Evolutionary conservation across 768 basidiomycete species (phyloP).

Genomic region (Podaxis mareebaensis): DNA sequence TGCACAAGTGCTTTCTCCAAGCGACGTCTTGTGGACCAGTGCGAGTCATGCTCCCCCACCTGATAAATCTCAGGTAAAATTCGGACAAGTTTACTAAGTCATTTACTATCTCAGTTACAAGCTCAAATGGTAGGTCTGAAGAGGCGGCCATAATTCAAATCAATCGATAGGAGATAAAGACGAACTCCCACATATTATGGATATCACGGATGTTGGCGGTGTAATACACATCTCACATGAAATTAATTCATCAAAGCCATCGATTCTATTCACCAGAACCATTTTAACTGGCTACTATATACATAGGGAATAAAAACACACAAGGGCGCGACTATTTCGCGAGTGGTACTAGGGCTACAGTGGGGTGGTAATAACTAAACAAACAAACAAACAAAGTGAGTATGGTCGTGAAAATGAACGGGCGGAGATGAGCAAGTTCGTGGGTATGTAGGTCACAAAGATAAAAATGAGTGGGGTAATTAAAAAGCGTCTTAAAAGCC

Average conservation of each 20-base stretch:
- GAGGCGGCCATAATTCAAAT: not conserved
- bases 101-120: not conserved
- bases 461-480: not conserved
- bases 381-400: not conserved
- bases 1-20: not conserved
- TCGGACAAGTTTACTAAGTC: not conserved
- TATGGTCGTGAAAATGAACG: not conserved
- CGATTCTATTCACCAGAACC: slow-evolving; percentile 10
- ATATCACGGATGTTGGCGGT: too few species aligned
- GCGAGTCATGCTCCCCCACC: not conserved
- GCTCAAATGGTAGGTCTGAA: not conserved
- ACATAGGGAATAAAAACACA: slow-evolving; percentile 16
- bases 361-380: not conserved
- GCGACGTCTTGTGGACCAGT: not conserved
- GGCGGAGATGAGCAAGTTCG: not conserved
- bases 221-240: too few species aligned
- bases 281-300: not conserved
- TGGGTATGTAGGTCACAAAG: not conserved
- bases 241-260: not conserved
- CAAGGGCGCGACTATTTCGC: slow-evolving; percentile 5
- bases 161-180: too few species aligned
- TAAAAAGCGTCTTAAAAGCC: not conserved
- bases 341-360: slow-evolving; percentile 14
- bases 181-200: too few species aligned
- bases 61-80: not conserved